These are phyloP conservation scores for Gastrolobium bilobum DNA, from an alignment of 306 rosid species.

Conservation along the genomic window DNA sequence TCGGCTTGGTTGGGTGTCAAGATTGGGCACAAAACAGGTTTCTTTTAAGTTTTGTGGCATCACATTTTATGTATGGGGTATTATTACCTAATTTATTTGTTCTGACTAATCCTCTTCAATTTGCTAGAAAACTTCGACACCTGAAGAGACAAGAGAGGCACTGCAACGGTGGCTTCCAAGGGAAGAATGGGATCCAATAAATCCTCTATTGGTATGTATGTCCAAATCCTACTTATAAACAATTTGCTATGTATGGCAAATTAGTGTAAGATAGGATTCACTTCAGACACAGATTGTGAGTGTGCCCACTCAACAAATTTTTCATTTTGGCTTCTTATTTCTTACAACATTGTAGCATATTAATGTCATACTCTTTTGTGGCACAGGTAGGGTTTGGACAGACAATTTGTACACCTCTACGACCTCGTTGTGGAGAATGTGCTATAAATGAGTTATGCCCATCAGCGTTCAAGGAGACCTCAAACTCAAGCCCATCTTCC, in stretches of 20 bases:
- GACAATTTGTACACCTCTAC: constrained; percentile 85
- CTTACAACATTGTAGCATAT: background rate
- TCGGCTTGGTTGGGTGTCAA: constrained; percentile 93
- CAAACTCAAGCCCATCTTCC: constrained; percentile 62
- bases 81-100: constrained; percentile 16
- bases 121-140: constrained; percentile 79
- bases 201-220: constrained; percentile 88
- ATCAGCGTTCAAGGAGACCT: constrained; percentile 78
- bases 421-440: constrained; percentile 85
- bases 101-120: constrained; percentile 44
- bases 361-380: background rate
- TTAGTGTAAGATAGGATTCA: background rate
- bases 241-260: background rate
- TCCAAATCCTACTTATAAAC: constrained; percentile 1
- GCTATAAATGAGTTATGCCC: constrained; percentile 73
- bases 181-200: constrained; percentile 98
- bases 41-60: constrained; percentile 33
- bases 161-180: constrained; percentile 91
- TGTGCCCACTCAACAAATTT: background rate
- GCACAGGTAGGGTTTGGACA: constrained; percentile 98
- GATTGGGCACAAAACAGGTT: constrained; percentile 84
- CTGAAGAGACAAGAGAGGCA: constrained; percentile 94
- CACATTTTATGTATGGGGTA: constrained; percentile 28
- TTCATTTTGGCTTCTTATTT: constrained; percentile 1
- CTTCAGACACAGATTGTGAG: background rate